Evolutionary conservation across 208 protist genomes (phyloP), one percentile per base, ranked within the genome.

Genomic region (Trypanosoma mega): DNA sequence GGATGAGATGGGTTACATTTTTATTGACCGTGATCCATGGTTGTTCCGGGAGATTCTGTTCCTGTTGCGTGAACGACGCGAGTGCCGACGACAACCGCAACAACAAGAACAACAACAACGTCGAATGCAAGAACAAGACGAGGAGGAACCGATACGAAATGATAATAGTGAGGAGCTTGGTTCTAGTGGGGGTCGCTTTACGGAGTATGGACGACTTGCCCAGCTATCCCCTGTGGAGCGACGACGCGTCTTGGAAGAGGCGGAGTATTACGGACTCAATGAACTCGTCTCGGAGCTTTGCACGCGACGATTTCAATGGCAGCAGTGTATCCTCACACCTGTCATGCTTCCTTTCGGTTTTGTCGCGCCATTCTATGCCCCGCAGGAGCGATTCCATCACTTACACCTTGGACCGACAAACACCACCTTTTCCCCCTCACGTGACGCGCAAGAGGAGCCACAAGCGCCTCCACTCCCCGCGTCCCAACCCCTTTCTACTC

Each of bases 1-100:
- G 20, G 67, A 73, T 54, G 58, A 66, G 12, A 47, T 26, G 20
- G 59, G 59, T 41, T 51, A 57, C 37, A 18, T 73, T 16, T 59
- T 67, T 43, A 50, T 73, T 0, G 58, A 73, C 33, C 67, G 67
- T 46, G 59, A 73, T 27, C 67, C 67, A 12, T 54, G 33, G 50
- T 36, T 73, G 4, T 73, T 73, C 29, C 41, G 49, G 14, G 50
- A 66, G 31, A 8, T 73, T 51, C 51, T 73, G 12, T 56, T 60
- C 36, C 14, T 67, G 14, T 16, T 73, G n/a, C 58, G 51, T 20
- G 62, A 66, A 23, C 33, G 67, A 27, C 33, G 49, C 24, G 47
- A 63, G 34, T 30, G 39, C 23, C 26, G 51, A 24, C 0, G 45
- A 14, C n/a, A 46, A 47, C 20, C n/a, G 1, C 16, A 24, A 31